phyloP scores from a whole-genome alignment of 2,329 filamentous ascomycete species.

The Penicillium sp. region DNA sequence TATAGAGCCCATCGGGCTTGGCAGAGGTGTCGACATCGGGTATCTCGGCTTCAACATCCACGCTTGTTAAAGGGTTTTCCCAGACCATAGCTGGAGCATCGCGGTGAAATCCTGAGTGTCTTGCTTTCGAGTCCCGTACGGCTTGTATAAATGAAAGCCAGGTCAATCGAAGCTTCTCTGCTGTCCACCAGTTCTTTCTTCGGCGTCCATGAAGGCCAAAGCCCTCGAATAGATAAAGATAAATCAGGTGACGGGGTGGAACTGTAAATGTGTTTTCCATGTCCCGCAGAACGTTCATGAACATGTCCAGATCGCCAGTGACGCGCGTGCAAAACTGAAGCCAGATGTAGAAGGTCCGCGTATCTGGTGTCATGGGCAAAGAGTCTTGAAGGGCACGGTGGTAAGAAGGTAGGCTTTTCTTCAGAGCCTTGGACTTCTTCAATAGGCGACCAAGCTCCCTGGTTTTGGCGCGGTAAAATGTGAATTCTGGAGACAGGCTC shows the following conservation, averaged over 20 bases:
- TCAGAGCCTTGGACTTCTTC: slow-evolving; percentile 43
- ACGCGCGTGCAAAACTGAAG: slow-evolving; percentile 71
- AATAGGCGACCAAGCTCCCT: slow-evolving; percentile 53
- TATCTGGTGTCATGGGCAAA: slow-evolving; percentile 69
- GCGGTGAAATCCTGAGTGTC: slow-evolving; percentile 20
- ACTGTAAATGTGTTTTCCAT: slow-evolving; percentile 70
- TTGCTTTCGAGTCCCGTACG: slow-evolving; percentile 37
- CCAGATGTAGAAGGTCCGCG: slow-evolving; percentile 77
- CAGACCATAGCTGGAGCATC: slow-evolving; percentile 22
- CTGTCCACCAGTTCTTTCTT: slow-evolving; percentile 70
- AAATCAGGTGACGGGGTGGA: slow-evolving; percentile 72
- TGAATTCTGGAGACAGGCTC: slow-evolving; percentile 34
- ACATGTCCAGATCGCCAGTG: slow-evolving; percentile 69
- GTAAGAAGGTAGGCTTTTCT: slow-evolving; percentile 53
- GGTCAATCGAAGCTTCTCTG: slow-evolving; percentile 65
- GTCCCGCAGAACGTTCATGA: slow-evolving; percentile 73
- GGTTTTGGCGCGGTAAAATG: slow-evolving; percentile 35
- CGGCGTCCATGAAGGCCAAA: slow-evolving; percentile 71
- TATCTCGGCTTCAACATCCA: slow-evolving; percentile 1
- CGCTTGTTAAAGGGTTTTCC: slow-evolving; percentile 32
- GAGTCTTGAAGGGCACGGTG: slow-evolving; percentile 65
- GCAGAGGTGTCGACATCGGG: slow-evolving; percentile 2
- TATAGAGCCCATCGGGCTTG: slow-evolving; percentile 24
- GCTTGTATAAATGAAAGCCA: slow-evolving; percentile 63
- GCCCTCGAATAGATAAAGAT: slow-evolving; percentile 77